Conservation (phyloP, 495 filamentous ascomycete species). For the Aspergillus steynii region DNA sequence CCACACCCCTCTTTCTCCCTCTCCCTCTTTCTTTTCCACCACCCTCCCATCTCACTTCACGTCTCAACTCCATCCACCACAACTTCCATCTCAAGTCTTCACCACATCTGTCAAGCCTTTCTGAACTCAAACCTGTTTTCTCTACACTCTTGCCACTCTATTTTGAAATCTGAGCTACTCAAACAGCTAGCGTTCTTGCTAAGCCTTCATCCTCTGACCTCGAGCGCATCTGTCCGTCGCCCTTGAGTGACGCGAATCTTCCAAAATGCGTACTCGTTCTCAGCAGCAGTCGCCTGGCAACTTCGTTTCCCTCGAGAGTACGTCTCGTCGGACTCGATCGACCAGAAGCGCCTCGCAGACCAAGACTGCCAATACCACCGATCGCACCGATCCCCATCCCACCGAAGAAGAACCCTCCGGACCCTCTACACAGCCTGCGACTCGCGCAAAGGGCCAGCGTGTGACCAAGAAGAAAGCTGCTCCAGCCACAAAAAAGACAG, state of each 20-base stretch:
- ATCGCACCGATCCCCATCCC: neutral
- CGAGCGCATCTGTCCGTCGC: neutral
- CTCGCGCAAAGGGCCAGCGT: conserved; percentile 18
- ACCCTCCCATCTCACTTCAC: conserved; percentile 3
- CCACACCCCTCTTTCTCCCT: conserved; percentile 3
- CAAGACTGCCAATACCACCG: conserved; percentile 2
- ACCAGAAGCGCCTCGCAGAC: conserved; percentile 18
- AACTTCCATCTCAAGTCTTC: neutral
- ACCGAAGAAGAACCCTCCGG: neutral
- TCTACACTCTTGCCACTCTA: neutral
- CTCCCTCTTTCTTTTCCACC: conserved; percentile 1
- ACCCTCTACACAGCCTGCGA: conserved; percentile 15
- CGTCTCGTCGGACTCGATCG: conserved; percentile 21
- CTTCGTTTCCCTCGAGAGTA: conserved; percentile 23
- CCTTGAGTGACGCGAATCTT: neutral
- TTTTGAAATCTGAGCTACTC: neutral
- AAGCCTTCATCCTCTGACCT: conserved; percentile 3
- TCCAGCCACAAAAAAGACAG: conserved; percentile 7
- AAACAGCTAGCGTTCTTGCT: neutral
- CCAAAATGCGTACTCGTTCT: conserved; percentile 30
- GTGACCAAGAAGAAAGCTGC: conserved; percentile 11
- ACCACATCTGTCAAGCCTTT: neutral
- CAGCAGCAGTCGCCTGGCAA: conserved; percentile 27
- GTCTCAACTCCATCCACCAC: conserved; percentile 1
- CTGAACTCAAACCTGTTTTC: neutral